Conservation (phyloP, 2,329 filamentous ascomycete genomes). For the Botrytis tulipae region DNA sequence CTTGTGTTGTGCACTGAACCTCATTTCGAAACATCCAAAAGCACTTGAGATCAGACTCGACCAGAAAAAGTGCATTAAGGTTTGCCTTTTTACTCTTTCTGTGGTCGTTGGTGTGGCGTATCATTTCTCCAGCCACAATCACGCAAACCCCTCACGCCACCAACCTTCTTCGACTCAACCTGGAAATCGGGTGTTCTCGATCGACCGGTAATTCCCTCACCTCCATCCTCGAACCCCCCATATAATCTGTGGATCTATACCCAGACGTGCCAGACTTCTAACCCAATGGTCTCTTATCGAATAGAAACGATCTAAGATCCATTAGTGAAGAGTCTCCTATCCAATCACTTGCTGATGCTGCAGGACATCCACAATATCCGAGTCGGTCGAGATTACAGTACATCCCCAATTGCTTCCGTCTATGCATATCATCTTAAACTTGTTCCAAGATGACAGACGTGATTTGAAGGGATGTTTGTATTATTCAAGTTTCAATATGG, state of each 20-base stretch:
- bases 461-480: slow-evolving; percentile 14
- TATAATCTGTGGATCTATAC: background rate
- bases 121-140: background rate
- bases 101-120: background rate
- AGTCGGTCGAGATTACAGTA: background rate
- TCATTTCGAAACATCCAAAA: slow-evolving; percentile 8
- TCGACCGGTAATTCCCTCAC: background rate
- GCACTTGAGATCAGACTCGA: background rate
- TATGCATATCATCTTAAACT: slow-evolving; percentile 12
- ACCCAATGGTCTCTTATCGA: background rate
- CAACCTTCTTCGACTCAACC: background rate
- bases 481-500: slow-evolving; percentile 11
- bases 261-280: background rate
- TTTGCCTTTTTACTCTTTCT: too few species aligned
- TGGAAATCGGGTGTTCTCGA: too few species aligned
- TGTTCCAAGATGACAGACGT: background rate
- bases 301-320: background rate
- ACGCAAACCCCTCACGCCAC: background rate
- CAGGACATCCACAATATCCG: background rate
- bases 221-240: background rate
- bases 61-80: background rate
- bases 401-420: background rate
- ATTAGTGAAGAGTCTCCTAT: background rate
- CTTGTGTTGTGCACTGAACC: slow-evolving; percentile 3
- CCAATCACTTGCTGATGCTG: background rate